Percentiles rank a stretch among this genome's conserved stretches.
Conservation (phyloP, 768 basidiomycete species). For the Lentinula guzmanii region DNA sequence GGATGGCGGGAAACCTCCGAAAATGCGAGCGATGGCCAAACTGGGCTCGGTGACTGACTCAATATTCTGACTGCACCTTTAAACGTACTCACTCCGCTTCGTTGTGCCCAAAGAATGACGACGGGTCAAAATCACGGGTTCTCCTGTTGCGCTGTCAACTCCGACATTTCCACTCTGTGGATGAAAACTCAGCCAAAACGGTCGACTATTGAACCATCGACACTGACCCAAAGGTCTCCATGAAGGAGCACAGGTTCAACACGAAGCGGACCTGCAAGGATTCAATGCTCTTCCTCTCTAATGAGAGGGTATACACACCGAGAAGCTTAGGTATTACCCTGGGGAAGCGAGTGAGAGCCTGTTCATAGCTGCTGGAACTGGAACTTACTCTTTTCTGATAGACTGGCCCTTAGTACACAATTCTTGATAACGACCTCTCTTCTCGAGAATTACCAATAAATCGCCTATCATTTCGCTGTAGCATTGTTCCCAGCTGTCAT, state of each 20-base stretch:
- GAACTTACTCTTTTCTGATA: slow-evolving; percentile 39
- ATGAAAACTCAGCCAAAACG: neutral
- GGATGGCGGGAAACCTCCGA: slow-evolving; percentile 61
- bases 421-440: slow-evolving; percentile 33
- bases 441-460: slow-evolving; percentile 40
- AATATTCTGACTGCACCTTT: neutral
- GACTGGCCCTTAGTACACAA: slow-evolving; percentile 48
- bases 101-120: slow-evolving; percentile 75
- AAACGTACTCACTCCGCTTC: slow-evolving; percentile 63
- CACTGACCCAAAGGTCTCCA: slow-evolving; percentile 71
- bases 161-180: slow-evolving; percentile 70
- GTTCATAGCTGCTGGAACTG: slow-evolving; percentile 2
- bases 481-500: slow-evolving; percentile 63
- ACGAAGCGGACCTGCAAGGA: slow-evolving; percentile 33
- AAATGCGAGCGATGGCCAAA: slow-evolving; percentile 73
- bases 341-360: neutral
- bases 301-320: slow-evolving; percentile 25
- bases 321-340: slow-evolving; percentile 75
- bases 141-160: slow-evolving; percentile 40
- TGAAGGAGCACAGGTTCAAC: slow-evolving; percentile 69
- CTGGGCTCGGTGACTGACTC: slow-evolving; percentile 25
- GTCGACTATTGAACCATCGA: neutral
- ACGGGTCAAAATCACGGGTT: slow-evolving; percentile 76
- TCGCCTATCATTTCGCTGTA: slow-evolving; percentile 57
- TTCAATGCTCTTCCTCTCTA: neutral